Evolutionary conservation across 768 basidiomycete species (phyloP), one percentile per base, ranked within the genome.

Genomic region (Russula abietina): DNA sequence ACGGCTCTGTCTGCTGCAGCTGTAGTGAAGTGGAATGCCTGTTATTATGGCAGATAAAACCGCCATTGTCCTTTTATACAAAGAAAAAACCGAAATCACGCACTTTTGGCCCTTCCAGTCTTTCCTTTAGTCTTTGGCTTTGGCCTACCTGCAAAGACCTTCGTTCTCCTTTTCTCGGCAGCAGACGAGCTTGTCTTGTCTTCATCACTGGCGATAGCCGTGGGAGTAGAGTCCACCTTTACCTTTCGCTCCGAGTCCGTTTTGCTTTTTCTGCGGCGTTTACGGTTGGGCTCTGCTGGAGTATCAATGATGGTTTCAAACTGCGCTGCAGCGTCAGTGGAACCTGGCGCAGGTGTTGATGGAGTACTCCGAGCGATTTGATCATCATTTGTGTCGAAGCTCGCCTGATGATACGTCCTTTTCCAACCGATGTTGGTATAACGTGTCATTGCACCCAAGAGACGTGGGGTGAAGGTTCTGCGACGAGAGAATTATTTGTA

Each of bases 351-450:
- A 50, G 48, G 43, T 22, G 46, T 53, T 60, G 66, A 53, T 33
- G 59, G 51, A 65, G 60, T 59, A 10, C 68, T 68, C 11, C 57
- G 32, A 38, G 66, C 53, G 32, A 4, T 17, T 45, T 71, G 67
- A 19, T 66, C 61, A 16, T 71, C 59, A 46, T 69, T 67, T 10
- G 68, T 62, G 24, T 71, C 68, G 66, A 87, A 82, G 0, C 82
- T 84, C 16, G 88, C 86, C 64, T 91, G 78, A 16, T 90, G 65
- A 69, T 89, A 83, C 5, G 83, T 86, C 55, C 89, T 76, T 71
- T 91, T 92, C 57, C 81, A 79, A n/a, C 85, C 86, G 71, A 91
- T 80, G 67, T 83, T 85, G 10, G 90, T 89, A 60, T 85, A 75
- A 48, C 89, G 82, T 16, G 89, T 90, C 89, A 91, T 91, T n/a